Evolutionary conservation across 495 filamentous ascomycete genomes (phyloP).

Genomic region (Tuber microsphaerosporum): DNA sequence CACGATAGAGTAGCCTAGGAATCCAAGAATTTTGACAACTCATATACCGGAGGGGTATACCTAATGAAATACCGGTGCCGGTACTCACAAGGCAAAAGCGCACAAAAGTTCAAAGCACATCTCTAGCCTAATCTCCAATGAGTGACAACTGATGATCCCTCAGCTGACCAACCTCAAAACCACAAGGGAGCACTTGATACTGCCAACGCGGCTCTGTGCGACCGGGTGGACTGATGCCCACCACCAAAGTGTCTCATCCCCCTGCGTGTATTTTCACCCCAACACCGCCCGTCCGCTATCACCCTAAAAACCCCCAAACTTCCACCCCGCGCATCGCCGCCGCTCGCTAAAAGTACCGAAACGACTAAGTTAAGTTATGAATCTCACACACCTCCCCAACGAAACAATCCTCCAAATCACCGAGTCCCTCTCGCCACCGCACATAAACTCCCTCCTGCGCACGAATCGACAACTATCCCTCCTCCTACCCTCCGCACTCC

Average conservation of each 20-base stretch:
- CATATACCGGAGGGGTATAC: neutral
- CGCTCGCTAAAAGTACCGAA: neutral
- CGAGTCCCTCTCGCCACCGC: neutral
- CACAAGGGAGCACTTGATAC: neutral
- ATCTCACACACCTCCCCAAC: neutral
- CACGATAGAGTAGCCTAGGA: neutral
- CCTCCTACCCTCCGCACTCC: slow-evolving; percentile 1
- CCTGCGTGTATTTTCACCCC: neutral
- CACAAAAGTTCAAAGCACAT: neutral
- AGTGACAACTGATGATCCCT: neutral
- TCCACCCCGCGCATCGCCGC: neutral
- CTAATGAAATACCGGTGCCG: neutral
- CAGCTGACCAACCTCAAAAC: neutral
- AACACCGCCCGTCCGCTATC: neutral
- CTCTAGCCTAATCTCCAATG: neutral
- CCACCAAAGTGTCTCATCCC: neutral
- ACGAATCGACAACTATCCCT: slow-evolving; percentile 4
- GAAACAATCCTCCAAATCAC: slow-evolving; percentile 1
- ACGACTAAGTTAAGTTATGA: neutral
- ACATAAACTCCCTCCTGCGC: slow-evolving; percentile 1
- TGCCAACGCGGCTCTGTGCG: neutral
- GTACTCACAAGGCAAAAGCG: neutral
- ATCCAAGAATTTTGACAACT: neutral
- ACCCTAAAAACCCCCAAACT: neutral
- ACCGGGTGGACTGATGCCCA: neutral